phyloP scores from a whole-genome alignment of 768 basidiomycete species.

The Macrolepiota fuliginosa region DNA sequence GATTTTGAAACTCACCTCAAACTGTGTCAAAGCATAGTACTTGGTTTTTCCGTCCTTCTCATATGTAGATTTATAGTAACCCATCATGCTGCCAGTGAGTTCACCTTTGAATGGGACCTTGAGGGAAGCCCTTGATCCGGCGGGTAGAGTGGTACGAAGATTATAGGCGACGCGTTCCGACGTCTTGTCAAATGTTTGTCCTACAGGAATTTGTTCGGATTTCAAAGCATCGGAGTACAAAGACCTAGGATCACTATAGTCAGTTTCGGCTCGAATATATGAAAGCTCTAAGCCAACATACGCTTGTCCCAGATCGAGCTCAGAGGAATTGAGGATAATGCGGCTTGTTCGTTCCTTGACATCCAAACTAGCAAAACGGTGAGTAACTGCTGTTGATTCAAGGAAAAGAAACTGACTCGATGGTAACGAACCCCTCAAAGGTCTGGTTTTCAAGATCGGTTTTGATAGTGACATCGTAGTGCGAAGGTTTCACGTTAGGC shows the following conservation, averaged over 20 bases:
- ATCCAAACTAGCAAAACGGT: slow-evolving; percentile 46
- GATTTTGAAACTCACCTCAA: slow-evolving; percentile 50
- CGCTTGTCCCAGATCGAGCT: slow-evolving; percentile 56
- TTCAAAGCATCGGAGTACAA: slow-evolving; percentile 55
- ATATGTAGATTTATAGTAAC: slow-evolving; percentile 74
- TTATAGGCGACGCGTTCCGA: slow-evolving; percentile 64
- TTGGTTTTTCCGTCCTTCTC: slow-evolving; percentile 63
- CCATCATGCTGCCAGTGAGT: slow-evolving; percentile 72
- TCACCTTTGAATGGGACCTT: slow-evolving; percentile 67
- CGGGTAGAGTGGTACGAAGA: slow-evolving; percentile 58
- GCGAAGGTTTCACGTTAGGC: slow-evolving; percentile 60
- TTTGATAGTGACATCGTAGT: slow-evolving; percentile 77
- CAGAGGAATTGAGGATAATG: slow-evolving; percentile 64
- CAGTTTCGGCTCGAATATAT: background rate
- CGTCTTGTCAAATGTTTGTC: slow-evolving; percentile 53
- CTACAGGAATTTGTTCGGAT: slow-evolving; percentile 41
- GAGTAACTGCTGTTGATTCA: background rate
- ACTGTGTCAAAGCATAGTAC: slow-evolving; percentile 84
- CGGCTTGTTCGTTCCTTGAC: slow-evolving; percentile 57
- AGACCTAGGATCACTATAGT: slow-evolving; percentile 24
- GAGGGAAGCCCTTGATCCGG: slow-evolving; percentile 68
- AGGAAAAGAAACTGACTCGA: slow-evolving; percentile 44
- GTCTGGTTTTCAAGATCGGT: slow-evolving; percentile 78
- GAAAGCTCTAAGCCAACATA: slow-evolving; percentile 22
- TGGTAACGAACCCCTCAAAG: slow-evolving; percentile 76